phyloP scores from a whole-genome alignment of 1,139 yeast species.

The Hyphopichia burtonii region DNA sequence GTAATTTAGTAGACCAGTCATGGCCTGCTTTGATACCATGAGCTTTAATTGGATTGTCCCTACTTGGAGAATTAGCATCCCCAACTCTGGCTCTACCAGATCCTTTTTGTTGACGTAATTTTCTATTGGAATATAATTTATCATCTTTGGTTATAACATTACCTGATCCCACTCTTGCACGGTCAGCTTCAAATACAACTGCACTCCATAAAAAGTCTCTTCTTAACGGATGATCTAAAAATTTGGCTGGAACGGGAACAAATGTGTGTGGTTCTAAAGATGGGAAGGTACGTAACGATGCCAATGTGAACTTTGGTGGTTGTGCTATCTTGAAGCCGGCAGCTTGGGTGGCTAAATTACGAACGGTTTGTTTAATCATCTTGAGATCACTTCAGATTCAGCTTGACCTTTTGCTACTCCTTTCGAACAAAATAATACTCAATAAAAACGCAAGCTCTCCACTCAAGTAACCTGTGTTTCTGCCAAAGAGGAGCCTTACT shows the following conservation, averaged over 20 bases:
- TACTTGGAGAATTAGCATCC: conserved; percentile 90
- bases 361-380: conserved; percentile 27
- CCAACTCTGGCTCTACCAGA: conserved; percentile 95
- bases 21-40: conserved; percentile 89
- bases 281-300: conserved; percentile 84
- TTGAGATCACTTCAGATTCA: neutral
- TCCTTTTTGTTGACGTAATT: conserved; percentile 88
- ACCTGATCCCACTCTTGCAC: conserved; percentile 84
- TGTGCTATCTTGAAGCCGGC: conserved; percentile 23
- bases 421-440: too few species aligned
- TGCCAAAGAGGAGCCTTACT: too few species aligned
- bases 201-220: conserved; percentile 94
- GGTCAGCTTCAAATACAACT: conserved; percentile 88
- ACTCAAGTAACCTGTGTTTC: too few species aligned
- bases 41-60: conserved; percentile 89
- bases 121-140: conserved; percentile 80
- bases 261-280: conserved; percentile 79
- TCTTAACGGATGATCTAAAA: conserved; percentile 74
- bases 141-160: conserved; percentile 85
- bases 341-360: conserved; percentile 34
- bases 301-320: conserved; percentile 76
- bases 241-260: conserved; percentile 69
- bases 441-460: too few species aligned
- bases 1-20: conserved; percentile 83
- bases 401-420: too few species aligned